Evolutionary conservation across 345 rosid species (phyloP).

Genomic region (Gossypium australe): DNA sequence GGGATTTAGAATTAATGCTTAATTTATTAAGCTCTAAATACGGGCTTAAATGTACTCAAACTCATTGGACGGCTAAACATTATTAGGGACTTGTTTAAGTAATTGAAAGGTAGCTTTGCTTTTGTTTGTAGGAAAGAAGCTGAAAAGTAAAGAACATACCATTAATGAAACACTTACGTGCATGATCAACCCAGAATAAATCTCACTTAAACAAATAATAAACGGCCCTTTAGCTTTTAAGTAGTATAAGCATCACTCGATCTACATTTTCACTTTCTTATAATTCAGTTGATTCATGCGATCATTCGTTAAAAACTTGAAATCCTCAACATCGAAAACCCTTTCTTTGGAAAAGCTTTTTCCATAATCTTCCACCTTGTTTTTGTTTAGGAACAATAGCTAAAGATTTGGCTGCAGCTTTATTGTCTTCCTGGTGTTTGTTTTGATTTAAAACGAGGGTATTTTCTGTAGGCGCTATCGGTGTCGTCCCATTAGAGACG

Average conservation of each 20-base stretch:
- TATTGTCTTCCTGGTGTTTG: slow-evolving; percentile 10
- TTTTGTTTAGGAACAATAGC: slow-evolving; percentile 59
- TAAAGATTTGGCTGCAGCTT: slow-evolving; percentile 27
- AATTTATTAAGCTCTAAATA: background rate
- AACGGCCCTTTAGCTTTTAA: background rate
- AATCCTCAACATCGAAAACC: background rate
- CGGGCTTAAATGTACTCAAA: too few species aligned
- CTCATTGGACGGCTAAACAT: too few species aligned
- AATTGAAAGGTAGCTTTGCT: background rate
- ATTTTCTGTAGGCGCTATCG: slow-evolving; percentile 37
- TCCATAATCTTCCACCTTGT: slow-evolving; percentile 54
- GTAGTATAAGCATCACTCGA: background rate
- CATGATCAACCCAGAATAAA: background rate
- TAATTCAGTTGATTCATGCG: background rate
- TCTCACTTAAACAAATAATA: background rate
- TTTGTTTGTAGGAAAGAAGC: background rate
- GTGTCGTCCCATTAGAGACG: slow-evolving; percentile 20
- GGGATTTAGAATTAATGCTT: background rate
- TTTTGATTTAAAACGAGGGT: background rate
- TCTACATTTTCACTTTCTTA: background rate
- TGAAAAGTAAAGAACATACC: slow-evolving; percentile 10
- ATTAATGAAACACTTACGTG: background rate
- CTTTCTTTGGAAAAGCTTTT: slow-evolving; percentile 27
- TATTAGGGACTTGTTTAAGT: background rate
- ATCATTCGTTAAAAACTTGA: background rate